These are phyloP conservation scores for Teunomyces cretensis DNA, from an alignment of 805 yeast species.

Conservation along the genomic window DNA sequence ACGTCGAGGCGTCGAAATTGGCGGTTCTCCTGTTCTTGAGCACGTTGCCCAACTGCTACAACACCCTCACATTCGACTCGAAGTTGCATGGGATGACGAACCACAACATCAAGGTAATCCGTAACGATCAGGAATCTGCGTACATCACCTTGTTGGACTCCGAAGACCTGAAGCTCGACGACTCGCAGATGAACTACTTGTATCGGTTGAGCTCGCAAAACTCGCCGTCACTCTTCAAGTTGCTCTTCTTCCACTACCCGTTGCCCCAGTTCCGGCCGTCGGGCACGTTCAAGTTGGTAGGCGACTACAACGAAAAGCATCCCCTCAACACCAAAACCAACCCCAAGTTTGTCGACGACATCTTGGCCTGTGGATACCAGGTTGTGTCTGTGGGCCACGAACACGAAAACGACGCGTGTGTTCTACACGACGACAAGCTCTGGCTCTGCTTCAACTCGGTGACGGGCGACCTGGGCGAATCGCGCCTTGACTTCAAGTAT, in stretches of 20 bases:
- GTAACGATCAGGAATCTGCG: slow-evolving; percentile 17
- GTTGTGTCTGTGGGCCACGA: slow-evolving; percentile 44
- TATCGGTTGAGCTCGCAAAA: slow-evolving; percentile 19
- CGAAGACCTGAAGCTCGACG: slow-evolving; percentile 23
- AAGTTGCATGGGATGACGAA: slow-evolving; percentile 38
- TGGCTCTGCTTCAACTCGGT: slow-evolving; percentile 43
- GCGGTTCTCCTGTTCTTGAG: slow-evolving; percentile 26
- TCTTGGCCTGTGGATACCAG: slow-evolving; percentile 33
- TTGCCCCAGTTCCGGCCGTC: slow-evolving; percentile 42
- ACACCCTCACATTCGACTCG: slow-evolving; percentile 16
- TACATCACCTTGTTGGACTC: slow-evolving; percentile 37
- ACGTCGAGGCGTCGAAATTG: not conserved
- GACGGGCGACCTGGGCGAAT: slow-evolving; percentile 37
- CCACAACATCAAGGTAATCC: slow-evolving; percentile 28
- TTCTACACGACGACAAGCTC: slow-evolving; percentile 21
- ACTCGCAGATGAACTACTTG: slow-evolving; percentile 34
- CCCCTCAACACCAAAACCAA: slow-evolving; percentile 29
- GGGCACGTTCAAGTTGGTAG: slow-evolving; percentile 39
- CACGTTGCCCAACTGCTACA: slow-evolving; percentile 38
- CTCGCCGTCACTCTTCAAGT: slow-evolving; percentile 18
- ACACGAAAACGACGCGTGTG: slow-evolving; percentile 44
- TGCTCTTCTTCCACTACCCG: slow-evolving; percentile 41
- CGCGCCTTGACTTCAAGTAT: slow-evolving; percentile 23
- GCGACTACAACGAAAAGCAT: slow-evolving; percentile 38
- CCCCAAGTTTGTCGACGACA: slow-evolving; percentile 30